A percentile compares a stretch with the other conserved stretches of the same genome.
These are phyloP conservation scores for Magnaporthiopsis incrustans DNA, from an alignment of 2,329 filamentous ascomycete species.

Conservation along the genomic window DNA sequence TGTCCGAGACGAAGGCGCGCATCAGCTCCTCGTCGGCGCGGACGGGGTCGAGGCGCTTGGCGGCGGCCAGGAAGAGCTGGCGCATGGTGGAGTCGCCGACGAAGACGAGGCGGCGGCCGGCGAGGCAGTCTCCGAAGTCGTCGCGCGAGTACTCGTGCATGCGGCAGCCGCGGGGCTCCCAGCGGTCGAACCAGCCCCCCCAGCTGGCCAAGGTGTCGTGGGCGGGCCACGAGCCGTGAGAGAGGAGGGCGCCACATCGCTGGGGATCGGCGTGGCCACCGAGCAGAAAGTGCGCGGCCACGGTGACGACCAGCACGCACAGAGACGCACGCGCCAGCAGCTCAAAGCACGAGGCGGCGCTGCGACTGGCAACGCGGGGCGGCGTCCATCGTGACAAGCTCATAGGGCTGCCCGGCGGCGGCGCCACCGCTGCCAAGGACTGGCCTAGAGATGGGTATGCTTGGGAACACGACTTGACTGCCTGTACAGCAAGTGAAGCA, in stretches of 20 bases:
- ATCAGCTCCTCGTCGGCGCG: constrained; percentile 27
- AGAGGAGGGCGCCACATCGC: constrained; percentile 44
- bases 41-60: constrained; percentile 35
- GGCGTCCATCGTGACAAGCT: constrained; percentile 2
- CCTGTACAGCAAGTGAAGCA: too few relatives aligned
- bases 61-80: constrained; percentile 52
- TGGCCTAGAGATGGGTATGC: too few relatives aligned
- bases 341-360: not conserved
- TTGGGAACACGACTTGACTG: too few relatives aligned
- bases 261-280: constrained; percentile 32
- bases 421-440: too few relatives aligned
- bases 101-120: constrained; percentile 45
- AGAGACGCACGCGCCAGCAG: not conserved
- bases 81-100: constrained; percentile 53
- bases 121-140: constrained; percentile 46
- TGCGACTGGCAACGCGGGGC: not conserved
- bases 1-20: constrained; percentile 22
- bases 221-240: constrained; percentile 41
- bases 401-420: not conserved
- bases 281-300: constrained; percentile 1
- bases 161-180: constrained; percentile 54
- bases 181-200: constrained; percentile 31
- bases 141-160: constrained; percentile 44
- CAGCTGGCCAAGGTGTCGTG: constrained; percentile 11
- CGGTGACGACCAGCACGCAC: not conserved